Conservation (phyloP, 768 basidiomycete genomes). For the Pisolithus marmoratus region DNA sequence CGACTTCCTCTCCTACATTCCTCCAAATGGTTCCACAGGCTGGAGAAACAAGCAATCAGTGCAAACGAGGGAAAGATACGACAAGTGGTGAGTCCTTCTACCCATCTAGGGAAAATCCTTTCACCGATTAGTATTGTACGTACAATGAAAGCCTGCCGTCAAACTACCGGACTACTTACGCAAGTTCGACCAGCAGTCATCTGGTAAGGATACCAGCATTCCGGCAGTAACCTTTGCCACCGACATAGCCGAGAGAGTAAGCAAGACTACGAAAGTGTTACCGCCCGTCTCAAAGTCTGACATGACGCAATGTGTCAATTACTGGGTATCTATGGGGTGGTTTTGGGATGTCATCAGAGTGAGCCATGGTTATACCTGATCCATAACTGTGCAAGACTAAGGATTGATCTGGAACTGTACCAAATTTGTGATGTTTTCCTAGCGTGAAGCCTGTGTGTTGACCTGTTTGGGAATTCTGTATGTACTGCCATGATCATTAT, state of each 20-base stretch:
- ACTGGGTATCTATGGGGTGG: slow-evolving; percentile 30
- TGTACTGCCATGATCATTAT: background rate
- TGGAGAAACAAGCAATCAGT: slow-evolving; percentile 11
- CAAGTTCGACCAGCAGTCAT: background rate
- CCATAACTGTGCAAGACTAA: background rate
- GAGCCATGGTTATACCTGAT: background rate
- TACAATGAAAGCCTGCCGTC: slow-evolving; percentile 23
- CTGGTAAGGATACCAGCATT: background rate
- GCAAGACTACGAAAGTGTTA: background rate
- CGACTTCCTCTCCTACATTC: slow-evolving; percentile 28
- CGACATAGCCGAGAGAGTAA: background rate
- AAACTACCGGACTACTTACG: slow-evolving; percentile 18
- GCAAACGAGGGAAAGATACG: slow-evolving; percentile 19
- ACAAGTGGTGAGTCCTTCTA: slow-evolving; percentile 22
- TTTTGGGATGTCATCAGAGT: slow-evolving; percentile 5
- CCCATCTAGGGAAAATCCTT: slow-evolving; percentile 32
- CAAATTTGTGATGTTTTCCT: background rate
- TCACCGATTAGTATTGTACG: background rate
- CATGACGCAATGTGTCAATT: slow-evolving; percentile 31
- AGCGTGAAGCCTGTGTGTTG: background rate
- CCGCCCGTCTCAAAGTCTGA: slow-evolving; percentile 9
- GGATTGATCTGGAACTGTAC: background rate
- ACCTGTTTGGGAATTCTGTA: background rate
- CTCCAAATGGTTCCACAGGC: slow-evolving; percentile 28
- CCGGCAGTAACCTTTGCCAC: background rate